Percentiles rank a stretch among this genome's conserved stretches.
Evolutionary conservation across 768 basidiomycete species (phyloP).

Genomic region (Lactarius sp.): DNA sequence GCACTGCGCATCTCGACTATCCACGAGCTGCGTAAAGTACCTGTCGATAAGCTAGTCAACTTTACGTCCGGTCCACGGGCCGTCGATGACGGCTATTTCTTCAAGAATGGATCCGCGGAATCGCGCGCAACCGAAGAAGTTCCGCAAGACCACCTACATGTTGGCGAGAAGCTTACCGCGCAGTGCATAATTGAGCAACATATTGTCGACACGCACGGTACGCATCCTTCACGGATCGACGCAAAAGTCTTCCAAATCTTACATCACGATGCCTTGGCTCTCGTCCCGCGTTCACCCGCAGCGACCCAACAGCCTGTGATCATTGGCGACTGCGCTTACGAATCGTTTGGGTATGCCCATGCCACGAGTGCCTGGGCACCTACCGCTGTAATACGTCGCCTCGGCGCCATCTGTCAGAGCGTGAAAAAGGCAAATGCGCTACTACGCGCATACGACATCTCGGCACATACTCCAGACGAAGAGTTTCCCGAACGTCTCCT

Average conservation of each 20-base stretch:
- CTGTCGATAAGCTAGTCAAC: conserved; percentile 52
- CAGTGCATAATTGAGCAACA: conserved; percentile 25
- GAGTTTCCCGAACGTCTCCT: conserved; percentile 64
- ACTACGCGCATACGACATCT: conserved; percentile 69
- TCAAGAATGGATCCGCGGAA: conserved; percentile 55
- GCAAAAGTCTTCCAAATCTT: conserved; percentile 20
- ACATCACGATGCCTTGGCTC: conserved; percentile 20
- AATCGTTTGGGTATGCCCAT: conserved; percentile 59
- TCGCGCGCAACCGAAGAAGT: conserved; percentile 39
- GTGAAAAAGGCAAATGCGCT: conserved; percentile 55
- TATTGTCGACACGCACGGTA: conserved; percentile 19
- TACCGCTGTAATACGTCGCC: conserved; percentile 53
- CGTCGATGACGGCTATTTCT: conserved; percentile 67
- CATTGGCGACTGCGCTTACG: conserved; percentile 66
- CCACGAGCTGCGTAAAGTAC: conserved; percentile 58
- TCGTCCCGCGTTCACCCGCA: conserved; percentile 18
- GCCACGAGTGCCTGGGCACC: conserved; percentile 61
- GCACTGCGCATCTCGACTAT: conserved; percentile 49
- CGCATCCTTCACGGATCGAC: conserved; percentile 18
- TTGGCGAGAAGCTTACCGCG: conserved; percentile 31
- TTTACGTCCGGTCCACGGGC: conserved; percentile 43
- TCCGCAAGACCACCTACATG: conserved; percentile 27
- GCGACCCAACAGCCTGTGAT: conserved; percentile 57
- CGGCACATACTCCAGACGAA: conserved; percentile 52
- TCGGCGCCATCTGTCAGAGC: conserved; percentile 72